These are phyloP conservation scores for Curvularia sp. DNA, from an alignment of 2,329 filamentous ascomycete species.

Conservation along the genomic window DNA sequence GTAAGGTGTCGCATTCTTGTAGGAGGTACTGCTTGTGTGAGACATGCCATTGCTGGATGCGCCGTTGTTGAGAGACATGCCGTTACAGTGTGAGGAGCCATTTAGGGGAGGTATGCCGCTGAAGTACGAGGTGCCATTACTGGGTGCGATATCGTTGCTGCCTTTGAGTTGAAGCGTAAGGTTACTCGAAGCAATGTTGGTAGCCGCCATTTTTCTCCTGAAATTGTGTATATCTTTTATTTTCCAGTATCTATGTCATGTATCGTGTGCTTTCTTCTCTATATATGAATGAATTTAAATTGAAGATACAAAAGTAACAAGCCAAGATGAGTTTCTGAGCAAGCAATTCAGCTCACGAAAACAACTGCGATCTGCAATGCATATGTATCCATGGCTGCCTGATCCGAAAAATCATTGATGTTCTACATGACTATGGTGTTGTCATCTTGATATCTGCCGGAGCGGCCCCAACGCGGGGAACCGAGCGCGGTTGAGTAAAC, in stretches of 20 bases:
- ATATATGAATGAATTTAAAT: neutral
- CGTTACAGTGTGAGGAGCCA: neutral
- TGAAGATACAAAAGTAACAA: neutral
- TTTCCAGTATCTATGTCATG: neutral
- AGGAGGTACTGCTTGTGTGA: neutral
- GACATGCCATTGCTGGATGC: neutral
- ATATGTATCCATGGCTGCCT: neutral
- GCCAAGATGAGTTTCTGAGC: neutral
- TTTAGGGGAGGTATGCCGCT: conserved; percentile 1
- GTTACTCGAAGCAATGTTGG: conserved; percentile 2
- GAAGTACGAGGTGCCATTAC: neutral
- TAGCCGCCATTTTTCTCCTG: conserved; percentile 3
- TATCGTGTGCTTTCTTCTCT: neutral
- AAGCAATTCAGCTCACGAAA: neutral
- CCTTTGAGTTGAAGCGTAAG: neutral
- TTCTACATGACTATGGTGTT: neutral
- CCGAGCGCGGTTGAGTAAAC: conserved; percentile 10
- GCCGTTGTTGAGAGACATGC: neutral
- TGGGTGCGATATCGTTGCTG: neutral
- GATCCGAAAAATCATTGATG: neutral
- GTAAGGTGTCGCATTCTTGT: neutral
- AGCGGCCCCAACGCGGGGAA: conserved; percentile 19
- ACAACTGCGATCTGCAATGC: neutral
- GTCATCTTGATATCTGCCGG: conserved; percentile 13
- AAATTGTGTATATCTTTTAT: neutral